Conservation (phyloP, 345 rosid species). For the Salix exigua region DNA sequence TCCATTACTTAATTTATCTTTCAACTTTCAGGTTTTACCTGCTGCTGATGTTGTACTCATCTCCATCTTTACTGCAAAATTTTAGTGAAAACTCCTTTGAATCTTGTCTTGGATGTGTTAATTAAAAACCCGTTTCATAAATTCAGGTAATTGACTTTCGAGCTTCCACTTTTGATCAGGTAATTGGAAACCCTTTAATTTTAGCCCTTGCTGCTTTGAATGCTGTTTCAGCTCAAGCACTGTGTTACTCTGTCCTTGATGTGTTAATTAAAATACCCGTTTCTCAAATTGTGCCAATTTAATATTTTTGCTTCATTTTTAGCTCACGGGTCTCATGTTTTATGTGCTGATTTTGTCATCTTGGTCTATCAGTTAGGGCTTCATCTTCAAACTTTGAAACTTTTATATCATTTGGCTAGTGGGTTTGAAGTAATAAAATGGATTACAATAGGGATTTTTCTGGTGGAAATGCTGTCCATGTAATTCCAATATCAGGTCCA, state of each 20-base stretch:
- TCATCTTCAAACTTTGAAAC: background rate
- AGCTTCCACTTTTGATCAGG: background rate
- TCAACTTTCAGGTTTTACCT: background rate
- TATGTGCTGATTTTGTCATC: background rate
- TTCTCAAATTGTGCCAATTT: background rate
- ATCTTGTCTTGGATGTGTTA: slow-evolving; percentile 1
- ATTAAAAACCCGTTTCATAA: slow-evolving; percentile 25
- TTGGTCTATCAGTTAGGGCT: slow-evolving; percentile 3
- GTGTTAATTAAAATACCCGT: background rate
- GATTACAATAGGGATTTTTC: slow-evolving; percentile 45
- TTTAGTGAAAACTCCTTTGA: background rate
- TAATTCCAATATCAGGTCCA: slow-evolving; percentile 44
- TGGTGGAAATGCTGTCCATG: slow-evolving; percentile 59
- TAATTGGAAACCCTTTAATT: slow-evolving; percentile 21
- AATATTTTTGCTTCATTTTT: background rate
- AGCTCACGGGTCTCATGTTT: slow-evolving; percentile 1
- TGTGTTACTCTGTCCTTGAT: background rate
- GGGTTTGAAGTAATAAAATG: slow-evolving; percentile 27
- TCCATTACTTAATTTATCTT: background rate
- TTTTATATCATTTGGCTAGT: background rate
- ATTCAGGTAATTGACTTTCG: slow-evolving; percentile 10
- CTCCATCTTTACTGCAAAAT: background rate
- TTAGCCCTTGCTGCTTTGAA: background rate
- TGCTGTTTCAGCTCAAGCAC: background rate
- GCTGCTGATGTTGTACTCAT: background rate